Evolutionary conservation across 768 basidiomycete species (phyloP).

Genomic region (Rhizopogon vulgaris): DNA sequence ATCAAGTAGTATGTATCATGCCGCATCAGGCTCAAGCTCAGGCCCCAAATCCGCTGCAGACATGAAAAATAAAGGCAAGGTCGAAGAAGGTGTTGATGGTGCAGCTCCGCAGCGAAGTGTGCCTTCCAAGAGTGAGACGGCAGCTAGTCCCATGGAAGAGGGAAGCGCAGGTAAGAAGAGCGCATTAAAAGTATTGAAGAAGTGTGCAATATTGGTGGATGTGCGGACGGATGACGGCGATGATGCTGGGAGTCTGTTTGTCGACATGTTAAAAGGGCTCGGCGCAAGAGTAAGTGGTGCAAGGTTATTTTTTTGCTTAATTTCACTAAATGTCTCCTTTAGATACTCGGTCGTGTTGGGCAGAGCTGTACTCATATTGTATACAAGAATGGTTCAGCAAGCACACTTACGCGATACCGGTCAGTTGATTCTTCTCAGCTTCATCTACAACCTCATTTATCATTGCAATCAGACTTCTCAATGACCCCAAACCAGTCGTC

Average conservation of each 20-base stretch:
- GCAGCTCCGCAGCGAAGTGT: slow-evolving; percentile 5
- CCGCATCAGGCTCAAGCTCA: slow-evolving; percentile 16
- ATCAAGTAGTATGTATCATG: slow-evolving; percentile 33
- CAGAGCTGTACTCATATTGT: slow-evolving; percentile 80
- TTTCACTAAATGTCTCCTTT: neutral
- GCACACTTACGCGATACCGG: slow-evolving; percentile 71
- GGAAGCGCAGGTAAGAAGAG: slow-evolving; percentile 21
- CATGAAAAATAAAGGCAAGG: slow-evolving; percentile 1
- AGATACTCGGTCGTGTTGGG: slow-evolving; percentile 63
- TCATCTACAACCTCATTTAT: neutral
- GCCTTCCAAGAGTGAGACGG: neutral
- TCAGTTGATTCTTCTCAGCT: slow-evolving; percentile 21
- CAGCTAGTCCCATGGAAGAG: neutral
- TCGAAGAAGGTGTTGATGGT: slow-evolving; percentile 14
- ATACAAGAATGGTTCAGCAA: slow-evolving; percentile 74
- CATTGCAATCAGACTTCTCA: slow-evolving; percentile 39
- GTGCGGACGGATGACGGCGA: slow-evolving; percentile 70
- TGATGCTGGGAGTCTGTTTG: slow-evolving; percentile 74
- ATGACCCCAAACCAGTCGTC: slow-evolving; percentile 64
- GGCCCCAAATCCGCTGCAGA: slow-evolving; percentile 12
- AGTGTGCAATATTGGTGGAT: slow-evolving; percentile 81
- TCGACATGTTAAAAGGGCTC: slow-evolving; percentile 72
- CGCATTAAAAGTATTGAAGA: slow-evolving; percentile 52
- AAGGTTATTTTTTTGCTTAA: neutral
- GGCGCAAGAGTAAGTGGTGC: slow-evolving; percentile 66